Percentiles rank a stretch among this genome's conserved stretches.
phyloP scores from a whole-genome alignment of 2,329 filamentous ascomycete genomes.

The Pyricularia sp. region DNA sequence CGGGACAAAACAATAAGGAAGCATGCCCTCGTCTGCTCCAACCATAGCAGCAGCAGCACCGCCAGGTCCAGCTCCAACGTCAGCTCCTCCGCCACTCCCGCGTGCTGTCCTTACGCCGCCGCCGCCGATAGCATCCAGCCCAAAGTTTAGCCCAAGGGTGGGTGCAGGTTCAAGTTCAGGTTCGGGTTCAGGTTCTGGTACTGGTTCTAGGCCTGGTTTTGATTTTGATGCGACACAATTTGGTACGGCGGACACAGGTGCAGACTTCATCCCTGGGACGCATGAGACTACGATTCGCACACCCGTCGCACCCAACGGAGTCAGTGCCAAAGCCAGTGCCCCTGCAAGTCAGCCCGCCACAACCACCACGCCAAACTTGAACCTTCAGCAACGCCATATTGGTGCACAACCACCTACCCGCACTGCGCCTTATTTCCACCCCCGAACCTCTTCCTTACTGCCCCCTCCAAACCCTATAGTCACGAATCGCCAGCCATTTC shows the following conservation, averaged over 20 bases:
- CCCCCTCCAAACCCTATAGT: constrained; percentile 2
- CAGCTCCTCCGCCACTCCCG: background rate
- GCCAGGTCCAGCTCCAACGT: background rate
- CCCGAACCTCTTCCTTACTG: constrained; percentile 6
- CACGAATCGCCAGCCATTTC: constrained; percentile 4
- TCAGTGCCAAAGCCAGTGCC: constrained; percentile 6
- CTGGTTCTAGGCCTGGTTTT: no score
- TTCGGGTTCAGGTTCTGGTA: background rate
- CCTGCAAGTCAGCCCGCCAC: constrained; percentile 3
- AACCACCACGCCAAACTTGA: background rate
- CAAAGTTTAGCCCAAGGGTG: background rate
- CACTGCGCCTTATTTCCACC: constrained; percentile 1
- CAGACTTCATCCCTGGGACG: constrained; percentile 3
- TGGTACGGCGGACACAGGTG: background rate
- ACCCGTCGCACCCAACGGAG: background rate
- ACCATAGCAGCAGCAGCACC: background rate
- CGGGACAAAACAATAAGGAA: background rate
- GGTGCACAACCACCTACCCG: background rate
- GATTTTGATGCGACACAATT: background rate
- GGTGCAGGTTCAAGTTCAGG: background rate
- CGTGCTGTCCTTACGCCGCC: background rate
- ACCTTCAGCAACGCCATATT: constrained; percentile 1
- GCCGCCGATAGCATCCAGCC: background rate
- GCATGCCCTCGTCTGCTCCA: background rate
- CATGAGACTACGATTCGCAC: background rate